Evolutionary conservation across 2,329 filamentous ascomycete species (phyloP).

Genomic region (Curvularia lunata): DNA sequence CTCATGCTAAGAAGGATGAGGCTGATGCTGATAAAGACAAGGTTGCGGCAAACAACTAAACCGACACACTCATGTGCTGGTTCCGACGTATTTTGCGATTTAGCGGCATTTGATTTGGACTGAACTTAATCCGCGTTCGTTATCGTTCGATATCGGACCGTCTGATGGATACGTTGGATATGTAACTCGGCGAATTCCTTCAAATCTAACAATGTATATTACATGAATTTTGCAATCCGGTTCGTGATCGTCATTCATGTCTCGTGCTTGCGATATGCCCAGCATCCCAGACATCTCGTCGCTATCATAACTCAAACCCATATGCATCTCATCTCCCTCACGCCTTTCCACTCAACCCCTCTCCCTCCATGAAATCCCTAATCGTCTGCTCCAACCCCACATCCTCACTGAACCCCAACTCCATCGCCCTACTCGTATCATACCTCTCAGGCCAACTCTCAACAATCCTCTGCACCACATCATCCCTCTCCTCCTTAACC

Average conservation of each 20-base stretch:
- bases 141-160: background rate
- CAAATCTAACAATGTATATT: background rate
- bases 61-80: background rate
- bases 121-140: background rate
- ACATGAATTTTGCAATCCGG: background rate
- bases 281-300: background rate
- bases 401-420: constrained; percentile 60
- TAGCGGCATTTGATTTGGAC: background rate
- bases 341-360: constrained; percentile 23
- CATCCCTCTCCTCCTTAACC: constrained; percentile 60
- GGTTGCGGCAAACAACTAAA: background rate
- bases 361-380: constrained; percentile 50
- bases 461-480: constrained; percentile 59
- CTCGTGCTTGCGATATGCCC: background rate
- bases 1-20: background rate
- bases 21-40: background rate
- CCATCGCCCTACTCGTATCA: constrained; percentile 61
- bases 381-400: constrained; percentile 56
- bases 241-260: background rate
- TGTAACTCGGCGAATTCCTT: background rate
- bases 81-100: background rate
- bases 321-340: background rate
- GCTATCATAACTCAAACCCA: no score
- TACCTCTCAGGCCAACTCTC: constrained; percentile 64
- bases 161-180: background rate